Base-by-base conservation (phyloP, 2,329 filamentous ascomycete genomes). In the Sphaerulina vaccinii region DNA sequence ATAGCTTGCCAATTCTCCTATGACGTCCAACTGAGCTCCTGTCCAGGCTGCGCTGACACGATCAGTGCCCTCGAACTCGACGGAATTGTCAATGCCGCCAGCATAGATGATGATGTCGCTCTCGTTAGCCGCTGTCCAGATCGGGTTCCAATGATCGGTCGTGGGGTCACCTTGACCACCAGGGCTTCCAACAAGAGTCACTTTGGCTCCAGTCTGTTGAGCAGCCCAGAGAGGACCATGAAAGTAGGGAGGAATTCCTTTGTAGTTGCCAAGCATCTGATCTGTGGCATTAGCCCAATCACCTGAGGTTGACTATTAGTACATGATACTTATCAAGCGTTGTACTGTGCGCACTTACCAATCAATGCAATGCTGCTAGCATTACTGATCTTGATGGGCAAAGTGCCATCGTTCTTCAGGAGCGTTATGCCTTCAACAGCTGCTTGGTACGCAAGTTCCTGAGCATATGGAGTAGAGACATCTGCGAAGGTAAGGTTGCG, bases 241-340 rank as follows among this genome's bases (percentile, higher is more conserved):
- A 2, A 80, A 68, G 65, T 79, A 85, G 0, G 80, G 79, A 1
- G 83, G 73, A 2, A 73, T 66, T 22, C 82, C 82, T 51, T 63
- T 72, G 66, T 86, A 85, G 59, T 81, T 81, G 0, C 82, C 82
- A 44, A 79, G 79, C 70, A 85, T 75, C 53, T 83, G 75, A 3
- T 68, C 70, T 0, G 79, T 80, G 5, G 78, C 78, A 45, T 81
- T 81, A 2, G 78, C 80, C 75, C 80, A 85, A 40, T 75, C 75
- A 0, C 82, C n/a, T n/a, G n/a, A n/a, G n/a, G n/a, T n/a, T n/a
- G n/a, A n/a, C n/a, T n/a, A n/a, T n/a, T n/a, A n/a, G n/a, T n/a
- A n/a, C n/a, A n/a, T n/a, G n/a, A n/a, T n/a, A n/a, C n/a, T n/a
- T n/a, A n/a, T n/a, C n/a, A n/a, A n/a, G n/a, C n/a, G n/a, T n/a